Base-by-base conservation (phyloP, 2,329 filamentous ascomycete species). In the Emericellopsis atlantica region DNA sequence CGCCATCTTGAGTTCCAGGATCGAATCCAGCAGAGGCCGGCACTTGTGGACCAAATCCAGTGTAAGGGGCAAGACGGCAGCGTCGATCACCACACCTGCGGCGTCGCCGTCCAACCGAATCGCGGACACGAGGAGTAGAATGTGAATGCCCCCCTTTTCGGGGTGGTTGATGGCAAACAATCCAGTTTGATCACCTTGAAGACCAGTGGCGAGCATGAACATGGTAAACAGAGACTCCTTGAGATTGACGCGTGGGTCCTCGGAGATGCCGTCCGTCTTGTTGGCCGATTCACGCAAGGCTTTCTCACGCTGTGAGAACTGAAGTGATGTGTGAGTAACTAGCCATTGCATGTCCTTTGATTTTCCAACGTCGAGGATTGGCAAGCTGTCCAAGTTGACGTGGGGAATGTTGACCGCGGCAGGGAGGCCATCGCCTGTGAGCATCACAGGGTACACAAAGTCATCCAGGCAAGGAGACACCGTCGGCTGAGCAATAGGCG, bases 141-240 rank as follows among this genome's bases (percentile, higher is more conserved):
- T 64, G 45, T 69, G 64, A 29, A 63, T 54, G 4, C 62, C 62
- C 15, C 61, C 62, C 4, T 49, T 46, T 0, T 55, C 43, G 0
- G 58, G 55, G 24, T 64, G 54, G 10, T 53, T 49, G 16, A 72
- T 58, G 2, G 59, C 56, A 44, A 72, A 70, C 4, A 70, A 48
- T 2, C 62, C 61, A 0, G 64, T 67, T 42, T 66, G 60, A 0
- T 57, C 59, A 6, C 63, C 66, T 35, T 70, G 65, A 4, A 69
- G 52, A 3, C 69, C 68, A 0, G 66, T 59, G 4, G 59, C 50
- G 21, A 67, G 44, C 61, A 65, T 66, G 46, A 69, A 66, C 49
- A 72, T 62, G 29, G 61, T 62, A 43, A 66, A 65, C 10, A 72
- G 40, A 0, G 66, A 65, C 43, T 70, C 65, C 45, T 72, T 72